phyloP scores from a whole-genome alignment of 441 rosid genomes.

The Adansonia gregorii region DNA sequence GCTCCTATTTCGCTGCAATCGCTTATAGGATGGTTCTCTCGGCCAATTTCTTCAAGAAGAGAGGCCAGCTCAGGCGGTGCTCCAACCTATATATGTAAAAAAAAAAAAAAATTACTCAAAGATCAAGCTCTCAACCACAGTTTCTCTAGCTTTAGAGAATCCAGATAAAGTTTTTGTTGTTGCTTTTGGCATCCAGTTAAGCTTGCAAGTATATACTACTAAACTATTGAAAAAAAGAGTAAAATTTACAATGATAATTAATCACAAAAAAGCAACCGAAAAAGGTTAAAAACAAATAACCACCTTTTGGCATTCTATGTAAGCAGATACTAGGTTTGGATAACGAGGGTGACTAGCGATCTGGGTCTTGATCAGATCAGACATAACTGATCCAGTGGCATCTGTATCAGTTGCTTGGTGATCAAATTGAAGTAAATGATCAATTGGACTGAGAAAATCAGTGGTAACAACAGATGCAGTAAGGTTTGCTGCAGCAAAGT shows the following conservation, averaged over 20 bases:
- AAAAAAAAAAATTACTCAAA: not conserved
- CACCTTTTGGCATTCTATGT: slow-evolving; percentile 69
- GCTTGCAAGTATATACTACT: not conserved
- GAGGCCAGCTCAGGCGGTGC: slow-evolving; percentile 55
- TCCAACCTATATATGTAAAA: slow-evolving; percentile 44
- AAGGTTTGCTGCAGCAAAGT: slow-evolving; percentile 16
- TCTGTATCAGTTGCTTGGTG: slow-evolving; percentile 22
- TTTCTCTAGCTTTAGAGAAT: not conserved
- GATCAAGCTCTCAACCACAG: not conserved
- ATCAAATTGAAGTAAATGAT: slow-evolving; percentile 36
- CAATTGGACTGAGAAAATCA: slow-evolving; percentile 30
- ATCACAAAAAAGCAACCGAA: not conserved
- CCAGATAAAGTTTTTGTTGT: not conserved
- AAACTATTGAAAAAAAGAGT: not conserved
- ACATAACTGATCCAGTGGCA: slow-evolving; percentile 39
- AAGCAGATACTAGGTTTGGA: slow-evolving; percentile 58
- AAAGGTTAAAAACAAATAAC: not conserved
- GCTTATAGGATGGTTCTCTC: slow-evolving; percentile 35
- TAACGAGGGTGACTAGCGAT: slow-evolving; percentile 65
- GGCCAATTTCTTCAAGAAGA: slow-evolving; percentile 53
- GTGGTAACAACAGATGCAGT: not conserved
- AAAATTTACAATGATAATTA: not conserved
- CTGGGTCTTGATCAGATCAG: slow-evolving; percentile 61
- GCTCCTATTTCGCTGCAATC: slow-evolving; percentile 45
- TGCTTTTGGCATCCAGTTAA: not conserved